A percentile compares a stretch with the other conserved stretches of the same genome.
These are phyloP conservation scores for Glycyrrhiza uralensis DNA, from an alignment of 306 rosid genomes.

Conservation along the genomic window DNA sequence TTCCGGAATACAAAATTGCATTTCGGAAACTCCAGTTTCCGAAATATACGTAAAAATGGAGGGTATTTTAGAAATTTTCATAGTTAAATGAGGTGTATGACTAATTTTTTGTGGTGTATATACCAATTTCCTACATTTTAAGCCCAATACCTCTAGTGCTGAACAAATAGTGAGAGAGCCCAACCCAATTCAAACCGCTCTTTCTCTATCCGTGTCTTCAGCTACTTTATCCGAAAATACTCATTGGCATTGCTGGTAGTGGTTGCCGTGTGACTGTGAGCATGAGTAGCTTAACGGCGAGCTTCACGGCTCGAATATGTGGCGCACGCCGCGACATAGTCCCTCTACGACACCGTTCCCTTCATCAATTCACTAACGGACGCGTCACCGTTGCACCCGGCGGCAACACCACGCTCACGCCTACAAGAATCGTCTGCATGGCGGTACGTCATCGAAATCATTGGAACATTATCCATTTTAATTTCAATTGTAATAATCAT, in stretches of 20 bases:
- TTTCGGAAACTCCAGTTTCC: no score
- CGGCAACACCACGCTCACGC: slow-evolving; percentile 20
- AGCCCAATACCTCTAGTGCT: background rate
- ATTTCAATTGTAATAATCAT: no score
- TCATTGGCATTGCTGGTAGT: background rate
- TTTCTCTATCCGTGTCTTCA: no score
- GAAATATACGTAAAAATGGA: no score
- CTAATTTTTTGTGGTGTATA: no score
- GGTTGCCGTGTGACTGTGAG: background rate
- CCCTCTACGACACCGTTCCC: slow-evolving; percentile 35
- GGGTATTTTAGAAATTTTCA: no score
- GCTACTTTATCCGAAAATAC: slow-evolving; percentile 11
- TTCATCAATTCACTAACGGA: slow-evolving; percentile 27
- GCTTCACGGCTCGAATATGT: slow-evolving; percentile 52
- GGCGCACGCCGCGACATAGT: slow-evolving; percentile 21
- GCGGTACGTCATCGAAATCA: slow-evolving; percentile 46
- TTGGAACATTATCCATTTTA: background rate
- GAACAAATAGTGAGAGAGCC: background rate
- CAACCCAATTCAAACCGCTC: background rate
- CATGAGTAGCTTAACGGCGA: slow-evolving; percentile 58
- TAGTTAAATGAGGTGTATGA: no score
- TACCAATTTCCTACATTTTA: no score
- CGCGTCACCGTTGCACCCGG: slow-evolving; percentile 36
- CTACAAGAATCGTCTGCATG: slow-evolving; percentile 72
- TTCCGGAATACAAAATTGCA: no score